These are phyloP conservation scores for Globisporangium cederbergense DNA, from an alignment of 352 stramenopile genomes.

Conservation along the genomic window DNA sequence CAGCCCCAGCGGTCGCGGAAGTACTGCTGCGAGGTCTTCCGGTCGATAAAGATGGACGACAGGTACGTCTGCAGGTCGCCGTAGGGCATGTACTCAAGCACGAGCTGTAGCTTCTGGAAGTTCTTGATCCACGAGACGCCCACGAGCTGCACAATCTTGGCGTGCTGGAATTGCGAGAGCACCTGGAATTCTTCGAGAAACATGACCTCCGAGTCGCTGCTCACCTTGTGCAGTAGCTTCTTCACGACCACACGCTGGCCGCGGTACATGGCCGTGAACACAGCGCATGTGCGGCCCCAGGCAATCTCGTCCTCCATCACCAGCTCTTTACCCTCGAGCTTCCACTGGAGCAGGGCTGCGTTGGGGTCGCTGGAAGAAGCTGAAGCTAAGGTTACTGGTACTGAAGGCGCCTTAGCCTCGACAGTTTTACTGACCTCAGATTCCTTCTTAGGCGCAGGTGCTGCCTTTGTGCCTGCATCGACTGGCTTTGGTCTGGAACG, in stretches of 20 bases:
- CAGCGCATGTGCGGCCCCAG: slow-evolving; percentile 13
- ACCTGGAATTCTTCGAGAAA: slow-evolving; percentile 22
- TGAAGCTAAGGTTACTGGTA: background rate
- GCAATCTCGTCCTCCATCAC: slow-evolving; percentile 15
- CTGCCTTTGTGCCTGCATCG: background rate
- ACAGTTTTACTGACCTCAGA: background rate
- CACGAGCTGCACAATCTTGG: slow-evolving; percentile 23
- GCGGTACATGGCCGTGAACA: slow-evolving; percentile 17
- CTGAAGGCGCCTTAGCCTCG: background rate
- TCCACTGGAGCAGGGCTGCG: slow-evolving; percentile 8
- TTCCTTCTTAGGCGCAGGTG: background rate
- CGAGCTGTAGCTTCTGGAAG: slow-evolving; percentile 12
- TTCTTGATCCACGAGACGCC: slow-evolving; percentile 20
- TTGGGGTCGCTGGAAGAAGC: background rate
- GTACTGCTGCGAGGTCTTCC: background rate
- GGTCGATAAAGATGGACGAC: slow-evolving; percentile 10
- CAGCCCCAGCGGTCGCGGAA: background rate
- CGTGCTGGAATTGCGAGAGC: slow-evolving; percentile 21
- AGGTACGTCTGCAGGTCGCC: slow-evolving; percentile 26
- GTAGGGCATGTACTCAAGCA: slow-evolving; percentile 29
- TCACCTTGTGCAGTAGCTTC: slow-evolving; percentile 4
- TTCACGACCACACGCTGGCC: slow-evolving; percentile 14
- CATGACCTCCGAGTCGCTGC: background rate
- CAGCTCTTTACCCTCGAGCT: slow-evolving; percentile 2
- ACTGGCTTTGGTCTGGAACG: background rate